These are phyloP conservation scores for Mycocentrospora acerina DNA, from an alignment of 2,329 filamentous ascomycete species.

Conservation along the genomic window DNA sequence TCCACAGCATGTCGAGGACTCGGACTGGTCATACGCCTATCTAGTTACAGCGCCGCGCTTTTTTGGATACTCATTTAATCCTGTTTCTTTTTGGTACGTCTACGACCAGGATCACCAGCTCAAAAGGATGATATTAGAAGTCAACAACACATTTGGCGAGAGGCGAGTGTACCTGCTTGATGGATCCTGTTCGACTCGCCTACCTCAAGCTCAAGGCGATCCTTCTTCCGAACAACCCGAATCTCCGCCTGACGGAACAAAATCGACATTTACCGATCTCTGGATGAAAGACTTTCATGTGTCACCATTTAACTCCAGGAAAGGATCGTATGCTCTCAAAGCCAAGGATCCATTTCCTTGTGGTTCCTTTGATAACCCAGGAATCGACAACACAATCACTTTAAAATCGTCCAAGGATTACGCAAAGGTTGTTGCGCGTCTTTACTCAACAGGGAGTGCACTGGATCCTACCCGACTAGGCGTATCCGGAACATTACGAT, in stretches of 20 bases:
- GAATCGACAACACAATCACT: conserved; percentile 62
- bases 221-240: conserved; percentile 6
- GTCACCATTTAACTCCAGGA: conserved; percentile 68
- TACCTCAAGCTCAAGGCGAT: conserved; percentile 17
- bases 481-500: conserved; percentile 46
- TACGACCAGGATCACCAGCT: conserved; percentile 62
- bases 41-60: conserved; percentile 70
- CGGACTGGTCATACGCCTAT: conserved; percentile 67
- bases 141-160: conserved; percentile 77
- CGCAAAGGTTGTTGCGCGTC: conserved; percentile 61
- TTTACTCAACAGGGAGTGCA: conserved; percentile 56
- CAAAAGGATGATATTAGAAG: conserved; percentile 68
- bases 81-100: conserved; percentile 78
- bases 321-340: conserved; percentile 51
- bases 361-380: conserved; percentile 27
- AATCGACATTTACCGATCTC: conserved; percentile 48
- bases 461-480: conserved; percentile 54
- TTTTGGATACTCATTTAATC: conserved; percentile 71
- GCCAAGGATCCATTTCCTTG: conserved; percentile 48
- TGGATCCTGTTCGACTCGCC: conserved; percentile 33
- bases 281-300: conserved; percentile 76
- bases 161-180: conserved; percentile 65
- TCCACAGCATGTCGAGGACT: conserved; percentile 57
- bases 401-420: conserved; percentile 61
- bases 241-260: conserved; percentile 2